A percentile compares a stretch with the other conserved stretches of the same genome.
Evolutionary conservation across 2,329 filamentous ascomycete species (phyloP).

Genomic region (Cladophialophora bantiana): DNA sequence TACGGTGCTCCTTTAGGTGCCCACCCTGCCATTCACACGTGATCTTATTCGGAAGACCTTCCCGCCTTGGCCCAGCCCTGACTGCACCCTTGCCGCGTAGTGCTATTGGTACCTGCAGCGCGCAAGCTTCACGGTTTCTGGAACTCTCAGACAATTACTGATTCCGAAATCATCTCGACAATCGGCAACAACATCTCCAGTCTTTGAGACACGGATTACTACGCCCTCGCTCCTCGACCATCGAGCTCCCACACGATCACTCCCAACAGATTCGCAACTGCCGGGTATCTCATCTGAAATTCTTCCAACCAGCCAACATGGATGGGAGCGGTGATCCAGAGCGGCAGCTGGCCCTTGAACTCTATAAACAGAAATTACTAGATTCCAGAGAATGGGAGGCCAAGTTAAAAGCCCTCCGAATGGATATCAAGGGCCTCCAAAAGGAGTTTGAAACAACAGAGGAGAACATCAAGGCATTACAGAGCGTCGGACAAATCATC

Average conservation of each 20-base stretch:
- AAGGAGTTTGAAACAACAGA: slow-evolving; percentile 96
- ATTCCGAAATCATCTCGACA: slow-evolving; percentile 6
- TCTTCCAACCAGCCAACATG: slow-evolving; percentile 35
- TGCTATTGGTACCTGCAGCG: slow-evolving; percentile 33
- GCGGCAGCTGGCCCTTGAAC: slow-evolving; percentile 72
- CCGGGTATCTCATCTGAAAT: not conserved
- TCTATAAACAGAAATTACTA: slow-evolving; percentile 81
- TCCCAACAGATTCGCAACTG: not conserved
- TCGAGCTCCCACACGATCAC: not conserved
- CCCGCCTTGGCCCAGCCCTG: slow-evolving; percentile 11
- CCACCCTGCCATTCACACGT: slow-evolving; percentile 6
- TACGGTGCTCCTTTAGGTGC: no score
- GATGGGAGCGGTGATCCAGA: slow-evolving; percentile 57
- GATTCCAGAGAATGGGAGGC: slow-evolving; percentile 99
- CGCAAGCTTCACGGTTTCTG: slow-evolving; percentile 23
- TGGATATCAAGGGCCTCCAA: slow-evolving; percentile 95
- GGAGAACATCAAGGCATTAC: slow-evolving; percentile 98
- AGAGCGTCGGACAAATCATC: slow-evolving; percentile 99
- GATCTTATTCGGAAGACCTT: slow-evolving; percentile 25
- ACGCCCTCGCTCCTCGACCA: not conserved
- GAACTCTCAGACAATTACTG: slow-evolving; percentile 2
- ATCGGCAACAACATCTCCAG: not conserved
- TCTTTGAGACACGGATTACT: not conserved
- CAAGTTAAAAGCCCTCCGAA: slow-evolving; percentile 89
- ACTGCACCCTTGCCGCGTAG: slow-evolving; percentile 28